Evolutionary conservation across 2,329 filamentous ascomycete genomes (phyloP), one percentile per base, ranked within the genome.

Genomic region (Samsoniella hepiali): DNA sequence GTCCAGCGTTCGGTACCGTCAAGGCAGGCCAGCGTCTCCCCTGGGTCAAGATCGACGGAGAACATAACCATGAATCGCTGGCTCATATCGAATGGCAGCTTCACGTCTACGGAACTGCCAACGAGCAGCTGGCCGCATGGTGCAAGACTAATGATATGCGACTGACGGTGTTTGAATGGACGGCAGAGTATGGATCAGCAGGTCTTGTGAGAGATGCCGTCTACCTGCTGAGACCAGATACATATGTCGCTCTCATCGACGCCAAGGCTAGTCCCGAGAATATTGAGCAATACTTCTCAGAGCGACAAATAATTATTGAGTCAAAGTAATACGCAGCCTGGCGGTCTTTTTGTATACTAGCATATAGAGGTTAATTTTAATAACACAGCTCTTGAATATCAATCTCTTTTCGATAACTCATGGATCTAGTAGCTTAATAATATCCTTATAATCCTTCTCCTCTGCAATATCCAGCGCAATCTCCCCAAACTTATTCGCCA

Each of bases 401-500:
- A 36, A 17, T 29, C 5, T 8, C 4, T 7, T 42, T n/a, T 47
- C 3, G 15, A 31, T 13, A 2, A 22, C 1, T 40, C 40, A 63
- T 8, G 44, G 10, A 6, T 51, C n/a, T 0, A 63, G 5, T 2
- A 57, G 17, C 34, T 56, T 44, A 1, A 63, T 45, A 9, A 63
- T 36, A 17, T 63, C 36, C 8, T 63, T 2, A 13, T 17, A 63
- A 2, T 51, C 29, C 17, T 44, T 51, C 29, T 63, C 60, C 8
- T 63, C 53, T 8, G 60, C 60, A n/a, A 63, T 51, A 29, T 63
- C 60, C 2, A 63, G 44, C 4, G 60, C 53, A 17, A 57, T 57
- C 45, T 63, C 60, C 2, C 60, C 60, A 57, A 63, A 63, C 34
- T 45, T 57, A 10, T 63, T 63, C 29, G 60, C 13, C n/a, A 57